Percentiles rank a stretch among this genome's conserved stretches.
Conservation (phyloP, 345 rosid species). For the Erucastrum elatum region DNA sequence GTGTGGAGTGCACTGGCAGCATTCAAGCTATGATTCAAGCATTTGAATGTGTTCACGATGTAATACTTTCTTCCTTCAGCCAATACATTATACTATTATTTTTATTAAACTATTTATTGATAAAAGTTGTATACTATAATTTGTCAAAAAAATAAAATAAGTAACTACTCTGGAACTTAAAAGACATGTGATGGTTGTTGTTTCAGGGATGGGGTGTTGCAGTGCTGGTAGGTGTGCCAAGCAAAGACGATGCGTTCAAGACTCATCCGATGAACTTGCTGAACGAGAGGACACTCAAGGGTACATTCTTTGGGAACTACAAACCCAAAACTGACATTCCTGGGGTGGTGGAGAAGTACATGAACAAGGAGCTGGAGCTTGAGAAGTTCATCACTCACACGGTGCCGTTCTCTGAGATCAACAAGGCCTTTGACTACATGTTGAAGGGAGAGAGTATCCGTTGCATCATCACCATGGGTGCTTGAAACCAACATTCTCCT, state of each 20-base stretch:
- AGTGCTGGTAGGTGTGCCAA: conserved; percentile 63
- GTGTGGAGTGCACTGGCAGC: conserved; percentile 78
- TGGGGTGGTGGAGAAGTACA: conserved; percentile 56
- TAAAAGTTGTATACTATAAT: no score
- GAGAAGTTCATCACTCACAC: conserved; percentile 64
- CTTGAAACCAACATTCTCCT: conserved; percentile 20
- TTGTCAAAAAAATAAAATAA: no score
- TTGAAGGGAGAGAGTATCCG: conserved; percentile 52
- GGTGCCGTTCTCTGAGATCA: conserved; percentile 57
- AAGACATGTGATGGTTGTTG: not conserved
- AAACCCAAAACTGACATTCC: conserved; percentile 69
- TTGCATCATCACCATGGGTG: conserved; percentile 57
- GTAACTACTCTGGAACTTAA: no score
- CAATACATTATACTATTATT: no score
- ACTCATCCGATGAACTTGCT: conserved; percentile 58
- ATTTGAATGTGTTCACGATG: conserved; percentile 85
- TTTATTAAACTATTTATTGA: no score
- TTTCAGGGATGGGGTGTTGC: conserved; percentile 79
- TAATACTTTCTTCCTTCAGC: conserved; percentile 27
- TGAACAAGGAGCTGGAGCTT: conserved; percentile 61
- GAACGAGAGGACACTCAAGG: conserved; percentile 67
- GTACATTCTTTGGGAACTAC: conserved; percentile 68
- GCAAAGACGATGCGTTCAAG: conserved; percentile 61
- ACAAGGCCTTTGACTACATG: conserved; percentile 63
- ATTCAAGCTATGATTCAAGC: conserved; percentile 78